Conservation (phyloP, 1,284 basidiomycete genomes). For the Erythrobasidium hasegawianum region DNA sequence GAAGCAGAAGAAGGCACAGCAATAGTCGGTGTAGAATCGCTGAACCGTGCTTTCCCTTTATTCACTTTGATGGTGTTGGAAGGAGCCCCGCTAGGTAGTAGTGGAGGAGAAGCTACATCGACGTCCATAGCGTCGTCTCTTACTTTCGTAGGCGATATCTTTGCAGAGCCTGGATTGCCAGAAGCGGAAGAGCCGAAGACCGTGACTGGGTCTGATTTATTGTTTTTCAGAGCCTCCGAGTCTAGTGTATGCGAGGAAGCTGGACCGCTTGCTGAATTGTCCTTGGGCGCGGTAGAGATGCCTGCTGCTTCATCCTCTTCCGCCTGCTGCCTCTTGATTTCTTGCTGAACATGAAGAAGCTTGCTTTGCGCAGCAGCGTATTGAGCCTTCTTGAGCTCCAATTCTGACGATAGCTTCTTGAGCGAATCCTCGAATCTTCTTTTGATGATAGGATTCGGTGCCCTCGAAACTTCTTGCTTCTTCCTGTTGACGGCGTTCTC, state of each 20-base stretch:
- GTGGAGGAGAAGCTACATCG: conserved; percentile 12
- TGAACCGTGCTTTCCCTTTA: conserved; percentile 1
- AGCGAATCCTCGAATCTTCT: conserved; percentile 91
- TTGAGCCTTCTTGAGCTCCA: conserved; percentile 78
- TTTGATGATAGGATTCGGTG: conserved; percentile 83
- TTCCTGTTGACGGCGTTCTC: conserved; percentile 85
- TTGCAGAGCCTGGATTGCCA: conserved; percentile 1
- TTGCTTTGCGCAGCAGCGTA: conserved; percentile 40
- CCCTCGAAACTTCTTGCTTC: conserved; percentile 75
- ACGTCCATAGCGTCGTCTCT: conserved; percentile 22
- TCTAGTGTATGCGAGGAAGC: background rate
- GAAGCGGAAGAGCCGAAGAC: conserved; percentile 8
- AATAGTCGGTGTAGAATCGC: background rate
- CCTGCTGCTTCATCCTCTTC: conserved; percentile 27
- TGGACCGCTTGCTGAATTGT: background rate
- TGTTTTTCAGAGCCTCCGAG: background rate
- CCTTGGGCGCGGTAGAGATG: background rate
- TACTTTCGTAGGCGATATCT: background rate
- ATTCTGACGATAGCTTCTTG: conserved; percentile 54
- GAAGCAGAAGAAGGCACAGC: background rate
- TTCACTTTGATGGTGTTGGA: background rate
- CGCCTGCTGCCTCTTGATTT: conserved; percentile 32
- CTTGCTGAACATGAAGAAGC: conserved; percentile 36
- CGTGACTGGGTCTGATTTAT: conserved; percentile 4
- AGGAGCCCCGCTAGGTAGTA: background rate